Percentiles rank a stretch among this genome's conserved stretches.
phyloP scores from a whole-genome alignment of 331 rosid genomes.

The Rhamnella rubrinervis region DNA sequence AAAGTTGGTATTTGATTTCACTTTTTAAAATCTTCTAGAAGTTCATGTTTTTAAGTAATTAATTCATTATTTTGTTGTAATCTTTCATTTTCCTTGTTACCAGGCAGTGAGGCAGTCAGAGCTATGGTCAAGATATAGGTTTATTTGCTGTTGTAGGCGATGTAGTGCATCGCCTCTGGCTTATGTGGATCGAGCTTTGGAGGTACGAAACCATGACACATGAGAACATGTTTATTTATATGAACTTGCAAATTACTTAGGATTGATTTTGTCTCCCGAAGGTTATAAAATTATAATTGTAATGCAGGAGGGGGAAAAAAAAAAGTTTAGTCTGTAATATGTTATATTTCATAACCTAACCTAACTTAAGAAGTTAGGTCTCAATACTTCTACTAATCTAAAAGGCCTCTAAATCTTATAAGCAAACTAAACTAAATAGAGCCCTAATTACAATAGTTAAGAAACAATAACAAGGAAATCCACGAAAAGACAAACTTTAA shows the following conservation, averaged over 20 bases:
- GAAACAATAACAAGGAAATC: too few relatives aligned
- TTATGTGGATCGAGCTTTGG: slow-evolving; percentile 60
- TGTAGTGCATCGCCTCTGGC: slow-evolving; percentile 48
- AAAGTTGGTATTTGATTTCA: not conserved
- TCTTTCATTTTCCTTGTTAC: slow-evolving; percentile 4
- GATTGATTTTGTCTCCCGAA: not conserved
- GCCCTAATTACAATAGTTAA: too few relatives aligned
- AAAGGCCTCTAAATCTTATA: too few relatives aligned
- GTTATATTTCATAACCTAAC: too few relatives aligned
- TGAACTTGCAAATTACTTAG: slow-evolving; percentile 2
- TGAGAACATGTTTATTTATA: not conserved
- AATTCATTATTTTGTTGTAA: not conserved
- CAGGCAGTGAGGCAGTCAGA: slow-evolving; percentile 68
- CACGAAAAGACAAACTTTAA: too few relatives aligned
- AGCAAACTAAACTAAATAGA: too few relatives aligned
- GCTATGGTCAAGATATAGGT: slow-evolving; percentile 72
- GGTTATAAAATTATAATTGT: not conserved
- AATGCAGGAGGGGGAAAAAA: too few relatives aligned
- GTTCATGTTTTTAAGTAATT: not conserved
- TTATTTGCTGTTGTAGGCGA: slow-evolving; percentile 59
- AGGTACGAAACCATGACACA: slow-evolving; percentile 39
- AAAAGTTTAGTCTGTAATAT: too few relatives aligned
- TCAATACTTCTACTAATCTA: too few relatives aligned
- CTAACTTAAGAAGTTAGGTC: too few relatives aligned
- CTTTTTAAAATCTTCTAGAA: not conserved